Evolutionary conservation across 495 filamentous ascomycete species (phyloP), one percentile per base, ranked within the genome.

Genomic region (Penicillium atrosanguineum): DNA sequence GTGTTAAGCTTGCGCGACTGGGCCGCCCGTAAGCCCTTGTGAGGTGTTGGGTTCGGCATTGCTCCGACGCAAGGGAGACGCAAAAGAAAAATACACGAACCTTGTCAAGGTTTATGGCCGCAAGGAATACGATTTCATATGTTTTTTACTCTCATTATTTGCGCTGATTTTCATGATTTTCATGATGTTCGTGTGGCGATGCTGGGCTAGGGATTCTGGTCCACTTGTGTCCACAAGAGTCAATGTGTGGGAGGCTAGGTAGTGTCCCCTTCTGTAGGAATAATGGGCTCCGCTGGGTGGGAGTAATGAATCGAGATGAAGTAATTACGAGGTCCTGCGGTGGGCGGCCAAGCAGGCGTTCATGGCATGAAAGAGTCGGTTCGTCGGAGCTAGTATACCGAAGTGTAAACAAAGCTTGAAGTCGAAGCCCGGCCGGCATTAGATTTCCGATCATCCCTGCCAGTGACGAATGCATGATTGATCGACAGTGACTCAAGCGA

Each of bases 11-110:
- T 23, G 38, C 44, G 26, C 39, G 29, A 31, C 38, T 23, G 26
- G 21, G 25, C 44, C 48, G 40, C 36, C 46, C 29, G 44, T 12
- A 11, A 21, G 43, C 16, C 11, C 40, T 51, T 60, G 47, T 59
- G 51, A 58, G 39, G 29, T 53, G 42, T 55, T 52, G 18, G 12
- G 48, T 37, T 9, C 36, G 47, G 44, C 63, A 66, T 66, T 52
- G 44, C 57, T 64, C 60, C 55, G 61, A 66, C 47, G 63, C 63
- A 66, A 66, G 63, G 63, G 63, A 58, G 52, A 18, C 9, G 19
- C 23, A n/a, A 50, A 48, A 28, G 11, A 46, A 48, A 46, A 57
- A 54, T 50, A 49, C 40, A 18, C 26, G 14, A 47, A 52, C n/a
- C 23, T 53, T 54, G 39, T 45, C 21, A 20, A 48, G 48, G 31